Base-by-base conservation (phyloP, 306 rosid species). In the Canavalia ensiformis region DNA sequence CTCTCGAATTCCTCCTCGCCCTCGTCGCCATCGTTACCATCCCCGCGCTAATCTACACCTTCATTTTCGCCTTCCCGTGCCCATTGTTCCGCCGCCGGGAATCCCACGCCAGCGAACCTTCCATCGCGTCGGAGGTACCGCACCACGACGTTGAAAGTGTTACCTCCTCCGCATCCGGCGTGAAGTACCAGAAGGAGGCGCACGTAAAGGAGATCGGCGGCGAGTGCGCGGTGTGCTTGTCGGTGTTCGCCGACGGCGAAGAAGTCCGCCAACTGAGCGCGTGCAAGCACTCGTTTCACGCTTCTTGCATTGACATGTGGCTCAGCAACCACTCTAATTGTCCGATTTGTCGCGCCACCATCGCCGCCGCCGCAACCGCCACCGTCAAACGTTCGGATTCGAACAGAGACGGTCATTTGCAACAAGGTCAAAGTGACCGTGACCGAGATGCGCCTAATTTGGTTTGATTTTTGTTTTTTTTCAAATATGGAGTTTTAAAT, bases 141-240 rank as follows among this genome's bases (percentile, higher is more conserved):
- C 80, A 11, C 7, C 78, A 54, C 18, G 87, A 83, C 3, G 37
- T 72, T 2, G 87, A 83, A 6, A 59, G 4, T 30, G 34, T 54
- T 52, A 82, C 31, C 29, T 5, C 42, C 1, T 65, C 2, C 9
- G 63, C 57, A 2, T 8, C 13, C 13, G 91, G 79, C 1, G 58
- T 83, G 1, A 90, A 85, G 84, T 84, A 78, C 71, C 63, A 13
- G 75, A 94, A 82, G 58, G 97, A 91, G 0, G 7, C 39, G 9
- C 91, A 84, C 65, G 46, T 70, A 18, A 86, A 77, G 72, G 91
- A 90, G 10, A 66, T 85, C 46, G 90, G 91, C 25, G 84, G 79
- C 44, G 95, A 92, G 90, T 94, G 98, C 42, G 90, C 97, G 39
- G 94, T 94, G n/a, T 94, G 98, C 78, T 66, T 94, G 72, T 85